A percentile compares a stretch with the other conserved stretches of the same genome.
These are phyloP conservation scores for Aspergillus funiculosus DNA, from an alignment of 495 filamentous ascomycete genomes.

Conservation along the genomic window DNA sequence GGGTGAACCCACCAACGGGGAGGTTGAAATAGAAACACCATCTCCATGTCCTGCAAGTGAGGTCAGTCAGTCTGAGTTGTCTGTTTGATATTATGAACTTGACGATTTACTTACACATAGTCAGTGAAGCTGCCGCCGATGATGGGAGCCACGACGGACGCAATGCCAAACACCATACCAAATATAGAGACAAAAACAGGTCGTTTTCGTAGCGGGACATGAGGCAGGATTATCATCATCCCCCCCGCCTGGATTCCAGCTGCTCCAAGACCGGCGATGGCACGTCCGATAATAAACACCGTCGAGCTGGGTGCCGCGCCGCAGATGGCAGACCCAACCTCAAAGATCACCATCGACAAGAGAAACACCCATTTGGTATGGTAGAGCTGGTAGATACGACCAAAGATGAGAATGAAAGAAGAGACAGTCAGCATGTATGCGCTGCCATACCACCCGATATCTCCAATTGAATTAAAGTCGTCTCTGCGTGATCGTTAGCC, in stretches of 20 bases:
- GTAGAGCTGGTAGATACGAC: conserved; percentile 43
- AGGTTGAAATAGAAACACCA: conserved; percentile 82
- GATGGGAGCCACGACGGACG: conserved; percentile 59
- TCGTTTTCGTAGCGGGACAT: conserved; percentile 55
- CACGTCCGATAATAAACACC: conserved; percentile 70
- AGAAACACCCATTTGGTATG: conserved; percentile 36
- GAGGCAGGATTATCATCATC: conserved; percentile 19
- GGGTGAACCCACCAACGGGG: conserved; percentile 46
- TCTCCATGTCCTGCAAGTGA: conserved; percentile 69
- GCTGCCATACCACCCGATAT: conserved; percentile 51
- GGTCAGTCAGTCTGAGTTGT: too few relatives aligned
- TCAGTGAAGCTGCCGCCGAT: conserved; percentile 50
- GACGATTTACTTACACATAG: too few relatives aligned
- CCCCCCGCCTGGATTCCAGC: conserved; percentile 50
- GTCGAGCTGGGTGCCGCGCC: conserved; percentile 63
- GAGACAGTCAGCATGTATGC: conserved; percentile 42
- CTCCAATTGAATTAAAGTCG: conserved; percentile 20
- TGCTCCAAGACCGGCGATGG: conserved; percentile 69
- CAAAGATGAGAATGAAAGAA: conserved; percentile 41
- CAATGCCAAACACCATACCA: conserved; percentile 63
- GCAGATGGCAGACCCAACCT: conserved; percentile 65
- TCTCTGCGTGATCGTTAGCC: too few relatives aligned
- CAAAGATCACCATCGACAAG: conserved; percentile 47
- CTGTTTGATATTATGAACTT: too few relatives aligned
- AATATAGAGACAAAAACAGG: conserved; percentile 61